Evolutionary conservation across 495 filamentous ascomycete genomes (phyloP), one percentile per base, ranked within the genome.

Genomic region (Aspergillus cavernicola): DNA sequence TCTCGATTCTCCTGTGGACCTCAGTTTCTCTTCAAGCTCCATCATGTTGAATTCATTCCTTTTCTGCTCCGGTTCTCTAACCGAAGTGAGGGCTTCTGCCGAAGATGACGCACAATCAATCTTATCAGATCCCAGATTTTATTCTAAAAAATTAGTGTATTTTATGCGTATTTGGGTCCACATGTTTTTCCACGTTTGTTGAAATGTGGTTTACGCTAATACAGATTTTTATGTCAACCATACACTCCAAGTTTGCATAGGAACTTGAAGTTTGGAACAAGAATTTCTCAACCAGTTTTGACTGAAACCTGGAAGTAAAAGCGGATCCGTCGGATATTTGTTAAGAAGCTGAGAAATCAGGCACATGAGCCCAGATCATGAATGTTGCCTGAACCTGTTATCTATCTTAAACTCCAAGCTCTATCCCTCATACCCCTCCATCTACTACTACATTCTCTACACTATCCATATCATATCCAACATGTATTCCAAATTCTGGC

Each of bases 401-500:
- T n/a, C n/a, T n/a, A n/a, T n/a, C n/a, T n/a, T n/a, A 28, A 28
- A 9, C 24, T 28, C 24, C 24, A 28, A 35, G 7, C 15, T 16
- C 16, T 15, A 38, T n/a, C n/a, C 13, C 35, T 38, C n/a, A 18
- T 28, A 28, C 24, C 42, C 42, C 42, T 46, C 42, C 28, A 46
- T 38, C 35, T 38, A 9, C 7, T 6, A 38, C 26, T 39, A 46
- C 42, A 46, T 8, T 10, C 13, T 31, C 3, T 13, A 44, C 37
- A 13, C 12, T 3, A 6, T n/a, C 24, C n/a, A 44, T 2, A n/a
- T 33, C 42, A 11, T 12, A 2, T 24, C 23, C 58, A 61, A 50
- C 10, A 74, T 76, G 72, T 74, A 70, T 46, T 77, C 74, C 44
- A 73, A 76, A 47, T 78, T 77, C 65, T 78, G 75, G 74, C 75